These are phyloP conservation scores for Zopfochytrium polystomum DNA, from an alignment of 371 early-diverging fungal species.

Conservation along the genomic window DNA sequence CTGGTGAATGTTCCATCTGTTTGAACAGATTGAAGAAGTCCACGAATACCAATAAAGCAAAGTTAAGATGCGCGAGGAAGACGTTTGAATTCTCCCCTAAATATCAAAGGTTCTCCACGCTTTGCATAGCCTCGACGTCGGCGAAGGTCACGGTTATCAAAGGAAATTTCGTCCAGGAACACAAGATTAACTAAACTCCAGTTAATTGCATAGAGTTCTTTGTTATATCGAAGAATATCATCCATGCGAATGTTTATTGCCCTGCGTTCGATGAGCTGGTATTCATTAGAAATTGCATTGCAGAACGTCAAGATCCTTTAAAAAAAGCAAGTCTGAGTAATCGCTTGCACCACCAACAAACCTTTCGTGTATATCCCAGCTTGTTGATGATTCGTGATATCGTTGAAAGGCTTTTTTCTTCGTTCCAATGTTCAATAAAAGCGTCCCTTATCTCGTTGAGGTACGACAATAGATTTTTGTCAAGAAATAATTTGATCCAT, in stretches of 20 bases:
- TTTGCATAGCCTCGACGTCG: slow-evolving; percentile 9
- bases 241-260: slow-evolving; percentile 7
- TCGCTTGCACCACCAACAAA: too few species aligned
- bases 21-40: slow-evolving; percentile 2
- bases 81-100: slow-evolving; percentile 10
- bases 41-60: slow-evolving; percentile 5
- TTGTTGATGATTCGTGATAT: too few species aligned
- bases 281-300: too few species aligned
- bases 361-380: too few species aligned
- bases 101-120: not conserved
- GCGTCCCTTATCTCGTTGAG: too few species aligned
- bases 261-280: slow-evolving; percentile 1
- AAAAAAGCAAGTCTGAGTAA: too few species aligned
- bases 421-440: too few species aligned
- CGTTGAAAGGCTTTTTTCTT: too few species aligned
- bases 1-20: slow-evolving; percentile 15
- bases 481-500: too few species aligned
- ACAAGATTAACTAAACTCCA: slow-evolving; percentile 9
- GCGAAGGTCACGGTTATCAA: slow-evolving; percentile 14
- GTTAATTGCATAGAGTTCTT: not conserved
- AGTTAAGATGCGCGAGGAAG: slow-evolving; percentile 10
- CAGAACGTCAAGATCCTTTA: too few species aligned
- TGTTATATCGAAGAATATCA: slow-evolving; percentile 5
- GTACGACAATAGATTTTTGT: too few species aligned
- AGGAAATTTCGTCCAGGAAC: slow-evolving; percentile 20